Evolutionary conservation across 768 basidiomycete genomes (phyloP), one percentile per base, ranked within the genome.

Genomic region (Gymnopilus dilepis): DNA sequence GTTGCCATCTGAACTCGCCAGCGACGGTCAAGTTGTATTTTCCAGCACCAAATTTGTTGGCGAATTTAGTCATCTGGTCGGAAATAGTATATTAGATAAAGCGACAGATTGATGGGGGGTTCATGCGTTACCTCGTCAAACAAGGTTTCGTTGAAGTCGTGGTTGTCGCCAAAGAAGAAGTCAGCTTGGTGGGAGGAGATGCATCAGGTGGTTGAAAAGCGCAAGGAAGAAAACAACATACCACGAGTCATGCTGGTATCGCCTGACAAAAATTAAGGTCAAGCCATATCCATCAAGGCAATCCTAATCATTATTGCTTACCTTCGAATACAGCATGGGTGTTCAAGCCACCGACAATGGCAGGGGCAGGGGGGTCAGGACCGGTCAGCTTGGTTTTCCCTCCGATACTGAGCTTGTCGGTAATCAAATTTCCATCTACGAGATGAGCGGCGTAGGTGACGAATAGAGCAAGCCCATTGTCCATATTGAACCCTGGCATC

Each of bases 11-110:
- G 34, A 66, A 63, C 31, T 72, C 68, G 19, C 61, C 69, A 22
- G 70, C 69, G 28, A 69, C 69, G 15, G 67, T 65, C 15, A 69
- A 52, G 48, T 72, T 70, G 63, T 70, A 72, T n/a, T 67, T 66
- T 42, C 70, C 70, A 26, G 53, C 70, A 31, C 70, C 70, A 55
- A 69, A 72, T 31, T 61, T 59, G 60, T 70, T 69, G 53, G 66
- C 67, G 28, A 65, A 67, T 26, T 60, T 60, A 37, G 60, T 45
- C 33, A 72, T 56, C 70, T 72, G 26, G 38, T 24, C 19, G 11
- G 11, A 3, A 22, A 24, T 4, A 45, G 9, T 24, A 3, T 11
- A n/a, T 31, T 15, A 17, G 19, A 3, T 22, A 1, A 8, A 26
- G 12, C 11, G 4, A 21, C n/a, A 31, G n/a, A 15, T 8, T 8